A percentile compares a stretch with the other conserved stretches of the same genome.
phyloP scores from a whole-genome alignment of 2,329 filamentous ascomycete species.

The Geosmithia putterillii region DNA sequence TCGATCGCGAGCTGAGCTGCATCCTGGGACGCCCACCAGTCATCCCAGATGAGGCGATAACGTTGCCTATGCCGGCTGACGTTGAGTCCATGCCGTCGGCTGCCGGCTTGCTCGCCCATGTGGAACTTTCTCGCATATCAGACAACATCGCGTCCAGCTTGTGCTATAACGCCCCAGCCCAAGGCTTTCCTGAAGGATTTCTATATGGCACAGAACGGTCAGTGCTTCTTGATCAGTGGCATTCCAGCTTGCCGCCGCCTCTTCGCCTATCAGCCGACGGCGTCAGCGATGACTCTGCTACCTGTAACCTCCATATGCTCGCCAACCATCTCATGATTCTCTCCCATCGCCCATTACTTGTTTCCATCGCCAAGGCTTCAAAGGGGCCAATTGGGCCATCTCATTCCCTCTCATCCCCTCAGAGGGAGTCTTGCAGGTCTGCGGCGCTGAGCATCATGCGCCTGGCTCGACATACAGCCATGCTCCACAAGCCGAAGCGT shows the following conservation, averaged over 20 bases:
- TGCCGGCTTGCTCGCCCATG: constrained; percentile 29
- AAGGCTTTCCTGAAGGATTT: constrained; percentile 10
- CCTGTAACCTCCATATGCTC: constrained; percentile 34
- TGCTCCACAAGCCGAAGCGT: constrained; percentile 22
- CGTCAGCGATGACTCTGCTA: constrained; percentile 25
- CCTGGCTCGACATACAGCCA: constrained; percentile 26
- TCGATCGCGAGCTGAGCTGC: constrained; percentile 35
- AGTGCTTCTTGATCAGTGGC: constrained; percentile 30
- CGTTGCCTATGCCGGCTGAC: constrained; percentile 25
- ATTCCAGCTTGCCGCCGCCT: constrained; percentile 18
- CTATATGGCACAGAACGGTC: constrained; percentile 23
- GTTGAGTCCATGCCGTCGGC: constrained; percentile 29
- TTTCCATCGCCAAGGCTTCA: constrained; percentile 26
- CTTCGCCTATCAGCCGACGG: constrained; percentile 23
- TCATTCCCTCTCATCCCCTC: background rate
- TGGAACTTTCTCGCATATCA: constrained; percentile 33
- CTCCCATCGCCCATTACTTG: constrained; percentile 32
- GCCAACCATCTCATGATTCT: constrained; percentile 38
- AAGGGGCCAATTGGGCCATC: constrained; percentile 3
- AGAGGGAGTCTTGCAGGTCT: constrained; percentile 6
- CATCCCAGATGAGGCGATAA: constrained; percentile 33
- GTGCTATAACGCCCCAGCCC: constrained; percentile 23
- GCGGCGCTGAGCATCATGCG: constrained; percentile 32
- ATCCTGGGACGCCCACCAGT: constrained; percentile 35
- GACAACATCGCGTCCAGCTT: constrained; percentile 35